Percentiles rank a stretch among this genome's conserved stretches.
phyloP scores from a whole-genome alignment of 257 asterid genomes.

The Cruciata laevipes region DNA sequence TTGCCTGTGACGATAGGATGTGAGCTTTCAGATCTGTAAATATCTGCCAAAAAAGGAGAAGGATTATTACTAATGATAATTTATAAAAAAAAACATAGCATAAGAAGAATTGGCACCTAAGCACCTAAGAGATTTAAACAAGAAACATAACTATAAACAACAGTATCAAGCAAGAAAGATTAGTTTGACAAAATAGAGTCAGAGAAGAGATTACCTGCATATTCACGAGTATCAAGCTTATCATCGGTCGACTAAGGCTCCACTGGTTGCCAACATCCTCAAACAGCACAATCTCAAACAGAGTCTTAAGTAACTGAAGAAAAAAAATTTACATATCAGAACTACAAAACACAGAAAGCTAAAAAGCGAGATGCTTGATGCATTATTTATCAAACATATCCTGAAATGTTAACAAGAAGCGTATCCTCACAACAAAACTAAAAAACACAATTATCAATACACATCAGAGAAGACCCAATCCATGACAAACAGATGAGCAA shows the following conservation, averaged over 20 bases:
- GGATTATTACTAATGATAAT: background rate
- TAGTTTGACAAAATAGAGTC: background rate
- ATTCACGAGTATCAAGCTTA: slow-evolving; percentile 84
- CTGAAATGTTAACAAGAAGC: background rate
- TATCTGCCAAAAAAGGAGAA: slow-evolving; percentile 56
- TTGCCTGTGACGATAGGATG: slow-evolving; percentile 84
- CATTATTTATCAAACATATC: background rate
- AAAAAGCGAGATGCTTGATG: background rate
- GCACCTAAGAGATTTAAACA: background rate
- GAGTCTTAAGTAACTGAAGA: slow-evolving; percentile 69
- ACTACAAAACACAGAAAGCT: background rate
- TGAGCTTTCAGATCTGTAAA: slow-evolving; percentile 79
- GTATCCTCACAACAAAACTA: background rate
- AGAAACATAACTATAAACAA: background rate
- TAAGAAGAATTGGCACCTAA: background rate
- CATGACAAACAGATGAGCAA: background rate
- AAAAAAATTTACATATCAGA: background rate
- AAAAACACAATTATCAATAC: background rate
- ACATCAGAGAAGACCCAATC: background rate
- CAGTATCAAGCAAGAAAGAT: background rate
- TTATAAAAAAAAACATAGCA: background rate
- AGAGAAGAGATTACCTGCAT: slow-evolving; percentile 53
- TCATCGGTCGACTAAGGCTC: slow-evolving; percentile 97
- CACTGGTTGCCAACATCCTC: slow-evolving; percentile 96
- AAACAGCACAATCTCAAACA: slow-evolving; percentile 87